phyloP scores from a whole-genome alignment of 78 protist species.

The Speleostelium caveatum region DNA sequence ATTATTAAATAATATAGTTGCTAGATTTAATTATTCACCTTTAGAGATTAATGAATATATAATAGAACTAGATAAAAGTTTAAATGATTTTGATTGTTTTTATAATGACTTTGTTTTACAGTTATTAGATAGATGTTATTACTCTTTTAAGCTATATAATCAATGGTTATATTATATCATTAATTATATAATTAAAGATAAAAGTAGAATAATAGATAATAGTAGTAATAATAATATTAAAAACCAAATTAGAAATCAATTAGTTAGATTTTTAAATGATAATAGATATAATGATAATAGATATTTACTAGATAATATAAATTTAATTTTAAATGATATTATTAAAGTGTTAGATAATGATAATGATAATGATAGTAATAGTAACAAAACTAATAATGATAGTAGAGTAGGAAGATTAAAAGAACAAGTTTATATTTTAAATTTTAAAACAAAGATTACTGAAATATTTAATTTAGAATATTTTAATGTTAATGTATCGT shows the following conservation, averaged over 20 bases:
- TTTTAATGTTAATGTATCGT: too few species aligned
- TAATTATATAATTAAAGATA: neutral
- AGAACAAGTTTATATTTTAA: too few species aligned
- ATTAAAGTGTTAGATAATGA: too few species aligned
- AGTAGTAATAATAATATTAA: neutral
- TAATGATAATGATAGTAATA: too few species aligned
- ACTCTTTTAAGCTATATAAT: too few species aligned
- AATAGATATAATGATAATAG: neutral
- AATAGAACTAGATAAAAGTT: too few species aligned
- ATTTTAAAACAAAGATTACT: too few species aligned
- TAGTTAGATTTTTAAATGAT: neutral
- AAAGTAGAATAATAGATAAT: neutral
- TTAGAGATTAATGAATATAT: neutral
- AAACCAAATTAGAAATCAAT: neutral
- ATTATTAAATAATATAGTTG: neutral
- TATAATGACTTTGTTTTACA: too few species aligned
- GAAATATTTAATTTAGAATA: too few species aligned
- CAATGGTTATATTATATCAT: neutral
- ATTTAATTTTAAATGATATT: too few species aligned
- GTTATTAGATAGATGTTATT: neutral
- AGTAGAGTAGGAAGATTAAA: too few species aligned
- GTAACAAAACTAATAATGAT: too few species aligned
- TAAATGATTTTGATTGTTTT: neutral
- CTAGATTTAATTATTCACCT: neutral
- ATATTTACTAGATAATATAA: neutral